These are phyloP conservation scores for Dianthus caryophyllus DNA, from an alignment of 148 eudicot species.

Conservation along the genomic window DNA sequence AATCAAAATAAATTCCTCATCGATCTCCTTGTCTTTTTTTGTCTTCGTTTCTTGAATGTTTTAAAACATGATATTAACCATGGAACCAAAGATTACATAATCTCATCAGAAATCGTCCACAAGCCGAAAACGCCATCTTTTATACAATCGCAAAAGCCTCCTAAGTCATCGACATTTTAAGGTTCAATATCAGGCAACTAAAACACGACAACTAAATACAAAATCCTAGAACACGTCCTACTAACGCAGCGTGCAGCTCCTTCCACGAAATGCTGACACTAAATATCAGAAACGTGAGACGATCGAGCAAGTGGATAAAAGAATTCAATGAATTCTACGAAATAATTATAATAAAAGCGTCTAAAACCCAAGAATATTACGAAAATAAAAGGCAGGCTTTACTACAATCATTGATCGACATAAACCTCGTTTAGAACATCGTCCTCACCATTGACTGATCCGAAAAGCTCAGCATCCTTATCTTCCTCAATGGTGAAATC, in stretches of 20 bases:
- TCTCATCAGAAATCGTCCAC: neutral
- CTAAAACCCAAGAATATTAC: conserved; percentile 10
- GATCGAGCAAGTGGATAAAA: conserved; percentile 26
- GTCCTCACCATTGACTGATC: conserved; percentile 71
- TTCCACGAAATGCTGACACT: conserved; percentile 6
- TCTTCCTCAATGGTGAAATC: conserved; percentile 69
- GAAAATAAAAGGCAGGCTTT: conserved; percentile 30
- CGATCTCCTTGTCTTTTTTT: too few relatives aligned
- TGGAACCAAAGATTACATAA: conserved; percentile 18
- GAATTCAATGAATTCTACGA: conserved; percentile 45
- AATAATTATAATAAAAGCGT: neutral
- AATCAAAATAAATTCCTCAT: too few relatives aligned
- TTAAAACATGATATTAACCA: conserved; percentile 19
- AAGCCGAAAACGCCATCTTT: neutral
- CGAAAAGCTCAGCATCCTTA: conserved; percentile 66
- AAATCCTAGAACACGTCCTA: neutral
- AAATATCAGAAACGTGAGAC: conserved; percentile 8
- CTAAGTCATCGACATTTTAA: neutral
- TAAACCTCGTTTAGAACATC: conserved; percentile 78
- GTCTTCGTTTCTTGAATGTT: too few relatives aligned
- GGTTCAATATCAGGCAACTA: conserved; percentile 3
- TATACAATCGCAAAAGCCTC: neutral
- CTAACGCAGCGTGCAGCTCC: neutral
- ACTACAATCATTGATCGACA: conserved; percentile 66
- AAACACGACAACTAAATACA: conserved; percentile 11